Evolutionary conservation across 805 yeast genomes (phyloP), one percentile per base, ranked within the genome.

Genomic region (Candida nanaspora): DNA sequence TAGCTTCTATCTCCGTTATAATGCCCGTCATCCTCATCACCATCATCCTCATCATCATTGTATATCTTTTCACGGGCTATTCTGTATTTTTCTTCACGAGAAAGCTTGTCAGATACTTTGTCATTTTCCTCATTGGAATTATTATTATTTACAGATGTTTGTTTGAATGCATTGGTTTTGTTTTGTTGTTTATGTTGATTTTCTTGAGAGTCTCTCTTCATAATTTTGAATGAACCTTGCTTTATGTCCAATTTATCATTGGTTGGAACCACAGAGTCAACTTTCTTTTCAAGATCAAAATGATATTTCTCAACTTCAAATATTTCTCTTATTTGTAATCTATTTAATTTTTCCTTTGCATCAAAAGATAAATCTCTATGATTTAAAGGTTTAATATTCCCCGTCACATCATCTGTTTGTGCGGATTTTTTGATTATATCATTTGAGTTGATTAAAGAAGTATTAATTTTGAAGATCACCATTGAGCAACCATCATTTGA

Each of bases 401-500:
- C 63, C 9, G 55, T 55, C 19, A 8, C 19, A 21, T 53, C 52
- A 38, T 59, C 63, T 36, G 59, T 53, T 15, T 48, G 51, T 1
- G 65, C 65, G 25, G 46, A 46, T 33, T 45, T 51, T 35, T 60
- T 61, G 9, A 54, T 50, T 23, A 54, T 55, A 36, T 61, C 63
- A 40, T 60, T 62, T 2, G 63, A 63, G 43, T 63, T 63, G 23
- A 63, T 55, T 36, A 59, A 47, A 15, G 63, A 57, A 0, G 68
- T 63, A 38, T 63, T 63, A 40, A 59, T 62, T 37, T 63, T 63
- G 42, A 57, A 63, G 15, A 63, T 50, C 4, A 63, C 68, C 68
- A 63, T 63, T 13, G 78, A 69, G 38, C 63, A 63, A 9, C 78
- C 78, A 44, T 72, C 78, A 48, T 69, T 74, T 11, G 76, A 61